phyloP scores from a whole-genome alignment of 257 asterid species.

The Datura wrightii region DNA sequence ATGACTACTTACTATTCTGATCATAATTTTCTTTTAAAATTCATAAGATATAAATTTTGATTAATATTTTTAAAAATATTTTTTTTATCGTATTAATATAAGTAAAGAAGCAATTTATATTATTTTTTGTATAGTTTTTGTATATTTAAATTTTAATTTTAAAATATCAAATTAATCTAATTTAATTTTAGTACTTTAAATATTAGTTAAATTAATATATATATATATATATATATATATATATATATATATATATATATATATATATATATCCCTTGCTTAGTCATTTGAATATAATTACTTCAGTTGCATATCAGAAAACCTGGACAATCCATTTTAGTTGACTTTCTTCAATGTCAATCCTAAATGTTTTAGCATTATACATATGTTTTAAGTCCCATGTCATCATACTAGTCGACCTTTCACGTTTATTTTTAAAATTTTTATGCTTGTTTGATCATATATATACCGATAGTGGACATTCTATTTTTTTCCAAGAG shows the following conservation, averaged over 20 bases:
- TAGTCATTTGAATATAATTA: neutral
- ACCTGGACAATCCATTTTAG: constrained; percentile 1
- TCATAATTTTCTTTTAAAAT: neutral
- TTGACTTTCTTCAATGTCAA: constrained; percentile 11
- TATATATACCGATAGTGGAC: neutral
- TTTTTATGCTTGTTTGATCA: neutral
- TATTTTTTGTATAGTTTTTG: too few relatives aligned
- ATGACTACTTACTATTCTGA: neutral
- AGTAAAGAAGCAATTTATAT: too few relatives aligned
- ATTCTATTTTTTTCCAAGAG: too few relatives aligned
- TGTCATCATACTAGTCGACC: neutral
- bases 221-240: neutral
- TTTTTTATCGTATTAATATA: too few relatives aligned
- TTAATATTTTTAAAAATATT: too few relatives aligned
- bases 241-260: neutral
- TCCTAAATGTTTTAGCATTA: neutral
- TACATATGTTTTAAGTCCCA: neutral
- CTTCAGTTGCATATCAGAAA: neutral
- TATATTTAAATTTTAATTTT: too few relatives aligned
- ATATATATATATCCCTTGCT: neutral
- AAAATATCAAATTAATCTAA: too few relatives aligned
- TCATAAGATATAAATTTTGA: too few relatives aligned
- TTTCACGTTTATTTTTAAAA: neutral
- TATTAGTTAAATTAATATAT: too few relatives aligned
- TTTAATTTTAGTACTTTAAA: too few relatives aligned